These are phyloP conservation scores for Diplodia intermedia DNA, from an alignment of 2,329 filamentous ascomycete genomes.

Conservation along the genomic window DNA sequence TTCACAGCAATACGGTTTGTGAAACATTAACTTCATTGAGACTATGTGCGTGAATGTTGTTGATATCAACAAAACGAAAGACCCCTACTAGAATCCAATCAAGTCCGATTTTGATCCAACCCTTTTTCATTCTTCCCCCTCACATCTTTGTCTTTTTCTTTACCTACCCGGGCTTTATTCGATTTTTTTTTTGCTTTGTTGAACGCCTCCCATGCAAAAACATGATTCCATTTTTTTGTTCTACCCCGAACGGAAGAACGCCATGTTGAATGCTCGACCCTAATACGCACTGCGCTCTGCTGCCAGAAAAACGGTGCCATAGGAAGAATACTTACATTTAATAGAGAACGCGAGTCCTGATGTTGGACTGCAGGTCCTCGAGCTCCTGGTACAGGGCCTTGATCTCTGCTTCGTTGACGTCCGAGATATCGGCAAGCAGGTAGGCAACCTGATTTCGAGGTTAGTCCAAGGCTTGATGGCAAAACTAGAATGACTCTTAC, in stretches of 20 bases:
- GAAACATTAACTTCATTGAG: constrained; percentile 11
- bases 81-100: neutral
- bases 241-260: constrained; percentile 37
- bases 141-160: neutral
- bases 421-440: constrained; percentile 96
- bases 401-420: constrained; percentile 80
- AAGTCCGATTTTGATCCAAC: neutral
- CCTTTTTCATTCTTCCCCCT: neutral
- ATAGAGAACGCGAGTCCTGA: constrained; percentile 58
- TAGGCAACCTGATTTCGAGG: constrained; percentile 73
- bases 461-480: neutral
- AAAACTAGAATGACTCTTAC: constrained; percentile 49
- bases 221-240: constrained; percentile 28
- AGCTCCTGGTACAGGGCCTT: constrained; percentile 84
- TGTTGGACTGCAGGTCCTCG: constrained; percentile 77
- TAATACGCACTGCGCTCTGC: constrained; percentile 1
- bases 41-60: constrained; percentile 3
- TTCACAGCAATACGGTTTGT: neutral
- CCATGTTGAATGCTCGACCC: constrained; percentile 48
- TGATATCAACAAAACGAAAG: neutral
- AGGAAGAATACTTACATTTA: constrained; percentile 37
- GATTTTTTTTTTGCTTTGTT: constrained; percentile 12
- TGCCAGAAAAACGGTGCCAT: neutral
- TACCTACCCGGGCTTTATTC: neutral
- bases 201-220: constrained; percentile 28